Evolutionary conservation across 352 stramenopile genomes (phyloP).

Genomic region (Pythium apleroticum): DNA sequence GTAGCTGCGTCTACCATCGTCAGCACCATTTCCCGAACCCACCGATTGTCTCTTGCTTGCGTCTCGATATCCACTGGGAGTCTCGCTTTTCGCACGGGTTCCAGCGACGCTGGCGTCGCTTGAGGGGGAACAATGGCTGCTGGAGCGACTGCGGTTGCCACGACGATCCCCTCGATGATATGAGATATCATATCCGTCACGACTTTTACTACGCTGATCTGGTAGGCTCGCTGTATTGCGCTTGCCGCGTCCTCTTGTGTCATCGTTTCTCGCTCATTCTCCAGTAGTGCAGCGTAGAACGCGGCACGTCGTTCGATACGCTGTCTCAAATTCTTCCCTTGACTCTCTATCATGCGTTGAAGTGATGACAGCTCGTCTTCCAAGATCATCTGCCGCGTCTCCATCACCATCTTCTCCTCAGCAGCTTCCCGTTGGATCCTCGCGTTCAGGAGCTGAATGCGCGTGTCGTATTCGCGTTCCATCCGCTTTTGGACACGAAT

Average conservation of each 20-base stretch:
- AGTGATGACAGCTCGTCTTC: conserved; percentile 16
- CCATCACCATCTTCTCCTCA: conserved; percentile 5
- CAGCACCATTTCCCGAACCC: conserved; percentile 5
- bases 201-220: not conserved
- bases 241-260: conserved; percentile 1
- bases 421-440: not conserved
- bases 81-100: not conserved
- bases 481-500: not conserved
- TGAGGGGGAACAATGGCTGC: not conserved
- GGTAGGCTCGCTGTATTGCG: not conserved
- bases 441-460: not conserved
- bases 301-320: conserved; percentile 1
- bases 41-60: not conserved
- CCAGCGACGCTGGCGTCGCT: not conserved
- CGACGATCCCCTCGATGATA: not conserved
- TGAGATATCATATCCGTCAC: not conserved
- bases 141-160: not conserved
- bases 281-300: conserved; percentile 17
- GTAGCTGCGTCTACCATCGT: not conserved
- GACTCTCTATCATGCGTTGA: not conserved
- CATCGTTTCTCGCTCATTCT: conserved; percentile 13
- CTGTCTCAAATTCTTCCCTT: not conserved
- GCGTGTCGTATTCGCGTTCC: conserved; percentile 9
- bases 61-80: not conserved
- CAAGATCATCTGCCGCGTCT: conserved; percentile 18